Base-by-base conservation (phyloP, 2,329 filamentous ascomycete species). In the Cercospora sp. region DNA sequence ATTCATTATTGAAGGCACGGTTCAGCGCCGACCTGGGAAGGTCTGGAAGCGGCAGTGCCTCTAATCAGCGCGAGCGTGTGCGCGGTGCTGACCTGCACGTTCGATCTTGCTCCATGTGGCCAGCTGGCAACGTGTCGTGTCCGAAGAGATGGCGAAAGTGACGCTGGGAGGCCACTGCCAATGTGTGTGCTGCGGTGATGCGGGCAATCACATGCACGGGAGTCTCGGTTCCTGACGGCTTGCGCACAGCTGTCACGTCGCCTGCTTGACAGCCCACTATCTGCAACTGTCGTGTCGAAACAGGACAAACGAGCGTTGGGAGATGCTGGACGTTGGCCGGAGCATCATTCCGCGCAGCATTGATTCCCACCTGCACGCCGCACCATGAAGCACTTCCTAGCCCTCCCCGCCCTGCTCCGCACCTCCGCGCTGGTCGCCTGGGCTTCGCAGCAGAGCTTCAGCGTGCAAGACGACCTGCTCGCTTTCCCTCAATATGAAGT, bases 401-500 rank as follows among this genome's bases (percentile, higher is more conserved):
- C 82, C 9, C 77, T 85, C 26, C 81, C 83, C 21, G 81, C 82
- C 2, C 73, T 85, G 21, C 70, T 84, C 71, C 82, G 82, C 68
- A 76, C 84, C 60, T 82, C 81, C 65, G 79, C 85, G 67, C 86
- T 76, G n/a, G 70, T 78, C n/a, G 74, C 73, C 12, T 66, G 72
- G n/a, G 76, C 76, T 85, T 58, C 86, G 80, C 74, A 86, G 74
- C 85, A 85, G 72, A 81, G 84, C 21, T 97, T 97, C 82, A 97
- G 90, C 81, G 91, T 97, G 66, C 89, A 95, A 76, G 92, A 97
- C 77, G 94, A 97, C 78, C 80, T 97, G 62, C 85, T 97, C 66
- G 93, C 93, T 18, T 93, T 91, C 80, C 94, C 94, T 10, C 78
- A 97, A 90, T 97, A 91, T 77, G 90, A 95, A 77, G 85, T 97